phyloP scores from a whole-genome alignment of 73 alveolate species.

The Diophrys appendiculata region DNA sequence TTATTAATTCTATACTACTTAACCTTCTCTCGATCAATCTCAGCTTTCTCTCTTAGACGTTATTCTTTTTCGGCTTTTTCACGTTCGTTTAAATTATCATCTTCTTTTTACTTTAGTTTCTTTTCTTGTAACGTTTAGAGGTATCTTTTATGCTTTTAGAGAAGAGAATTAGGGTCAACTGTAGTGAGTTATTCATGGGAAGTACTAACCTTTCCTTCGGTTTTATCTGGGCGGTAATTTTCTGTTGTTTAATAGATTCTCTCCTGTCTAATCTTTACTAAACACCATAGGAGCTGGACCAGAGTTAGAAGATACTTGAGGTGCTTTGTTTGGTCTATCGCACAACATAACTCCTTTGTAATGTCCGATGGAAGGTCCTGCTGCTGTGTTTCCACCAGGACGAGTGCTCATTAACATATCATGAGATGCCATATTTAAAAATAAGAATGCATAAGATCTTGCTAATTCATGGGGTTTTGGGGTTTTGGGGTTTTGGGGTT shows the following conservation, averaged over 20 bases:
- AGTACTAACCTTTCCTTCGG: constrained; percentile 36
- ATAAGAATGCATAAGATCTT: too few relatives aligned
- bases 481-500: too few relatives aligned
- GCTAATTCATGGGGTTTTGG: too few relatives aligned
- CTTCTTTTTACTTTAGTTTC: constrained; percentile 62
- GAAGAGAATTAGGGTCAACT: constrained; percentile 45
- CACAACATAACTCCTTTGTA: constrained; percentile 92
- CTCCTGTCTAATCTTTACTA: neutral
- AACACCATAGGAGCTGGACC: neutral
- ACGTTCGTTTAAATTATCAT: constrained; percentile 32
- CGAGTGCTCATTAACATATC: too few relatives aligned
- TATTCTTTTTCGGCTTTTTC: constrained; percentile 65
- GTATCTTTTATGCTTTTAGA: constrained; percentile 55
- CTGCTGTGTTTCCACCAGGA: too few relatives aligned
- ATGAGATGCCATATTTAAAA: too few relatives aligned
- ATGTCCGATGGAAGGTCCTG: constrained; percentile 76
- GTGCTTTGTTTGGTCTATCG: constrained; percentile 67
- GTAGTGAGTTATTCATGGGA: too few relatives aligned
- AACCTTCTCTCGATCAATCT: too few relatives aligned
- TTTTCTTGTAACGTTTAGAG: constrained; percentile 55
- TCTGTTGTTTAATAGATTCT: constrained; percentile 3
- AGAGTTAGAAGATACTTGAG: constrained; percentile 40
- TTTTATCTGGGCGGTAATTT: constrained; percentile 31
- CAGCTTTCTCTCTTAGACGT: neutral
- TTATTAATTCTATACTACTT: neutral